Conservation (phyloP, 1,139 yeast genomes). For the Magnusiomyces ingens region DNA sequence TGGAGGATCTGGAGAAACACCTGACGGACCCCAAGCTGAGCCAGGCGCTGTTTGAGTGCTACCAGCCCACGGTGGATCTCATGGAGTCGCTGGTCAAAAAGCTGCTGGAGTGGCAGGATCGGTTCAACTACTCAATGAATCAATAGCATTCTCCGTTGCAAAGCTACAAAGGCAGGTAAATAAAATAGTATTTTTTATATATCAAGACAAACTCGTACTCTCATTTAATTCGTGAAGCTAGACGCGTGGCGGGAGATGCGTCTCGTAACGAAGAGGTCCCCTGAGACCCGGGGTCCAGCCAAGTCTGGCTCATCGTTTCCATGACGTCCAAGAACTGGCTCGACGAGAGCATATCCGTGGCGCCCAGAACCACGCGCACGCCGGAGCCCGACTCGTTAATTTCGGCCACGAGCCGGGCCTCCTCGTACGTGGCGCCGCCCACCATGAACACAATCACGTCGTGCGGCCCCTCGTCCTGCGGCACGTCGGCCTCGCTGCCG, state of each 20-base stretch:
- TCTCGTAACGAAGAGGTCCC: constrained; percentile 17
- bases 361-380: constrained; percentile 63
- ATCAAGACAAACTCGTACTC: background rate
- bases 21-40: constrained; percentile 8
- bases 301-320: constrained; percentile 23
- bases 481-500: background rate
- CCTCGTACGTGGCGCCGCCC: constrained; percentile 93
- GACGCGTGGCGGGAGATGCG: constrained; percentile 15
- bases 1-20: constrained; percentile 17
- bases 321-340: constrained; percentile 43
- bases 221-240: background rate
- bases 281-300: constrained; percentile 19
- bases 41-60: constrained; percentile 37
- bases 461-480: constrained; percentile 42
- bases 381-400: constrained; percentile 50
- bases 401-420: constrained; percentile 73
- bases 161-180: background rate
- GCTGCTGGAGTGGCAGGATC: constrained; percentile 70
- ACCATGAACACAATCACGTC: constrained; percentile 75
- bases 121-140: constrained; percentile 38
- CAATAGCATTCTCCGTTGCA: background rate
- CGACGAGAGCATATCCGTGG: constrained; percentile 63
- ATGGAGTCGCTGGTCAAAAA: constrained; percentile 68
- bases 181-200: background rate
- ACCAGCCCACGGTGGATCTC: constrained; percentile 51